Evolutionary conservation across 2,329 filamentous ascomycete genomes (phyloP).

Genomic region (Colletotrichum viniferum): DNA sequence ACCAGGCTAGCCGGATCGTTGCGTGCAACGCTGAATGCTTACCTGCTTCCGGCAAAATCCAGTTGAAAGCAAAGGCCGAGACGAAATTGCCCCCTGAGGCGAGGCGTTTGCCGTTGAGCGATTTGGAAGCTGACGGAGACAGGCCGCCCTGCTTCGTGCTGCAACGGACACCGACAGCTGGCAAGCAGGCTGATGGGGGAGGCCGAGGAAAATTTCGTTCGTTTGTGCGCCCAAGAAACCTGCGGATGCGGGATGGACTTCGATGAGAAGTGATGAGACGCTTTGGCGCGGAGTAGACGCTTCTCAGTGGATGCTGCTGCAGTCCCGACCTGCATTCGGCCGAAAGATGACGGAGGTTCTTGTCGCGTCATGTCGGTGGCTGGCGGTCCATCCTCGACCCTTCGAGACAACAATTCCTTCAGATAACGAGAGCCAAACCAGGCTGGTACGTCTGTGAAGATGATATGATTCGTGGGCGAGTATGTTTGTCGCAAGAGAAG

Average conservation of each 20-base stretch:
- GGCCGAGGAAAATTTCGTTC: not conserved
- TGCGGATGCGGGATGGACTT: not conserved
- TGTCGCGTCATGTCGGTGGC: not conserved
- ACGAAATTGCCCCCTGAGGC: not conserved
- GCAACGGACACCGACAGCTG: not conserved
- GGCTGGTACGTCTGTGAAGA: not conserved
- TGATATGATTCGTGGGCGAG: not conserved
- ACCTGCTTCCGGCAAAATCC: not conserved
- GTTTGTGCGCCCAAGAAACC: not conserved
- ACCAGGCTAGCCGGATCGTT: constrained; percentile 1
- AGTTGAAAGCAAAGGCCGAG: not conserved
- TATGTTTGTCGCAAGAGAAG: not conserved
- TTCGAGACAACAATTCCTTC: not conserved
- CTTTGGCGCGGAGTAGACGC: not conserved
- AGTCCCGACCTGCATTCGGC: not conserved
- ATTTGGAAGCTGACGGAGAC: not conserved
- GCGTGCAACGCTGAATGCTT: constrained; percentile 1
- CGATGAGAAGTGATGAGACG: not conserved
- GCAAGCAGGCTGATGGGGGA: not conserved
- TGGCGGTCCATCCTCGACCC: not conserved
- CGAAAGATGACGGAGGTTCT: not conserved
- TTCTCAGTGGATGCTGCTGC: not conserved
- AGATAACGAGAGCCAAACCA: not conserved
- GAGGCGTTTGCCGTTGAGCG: not conserved
- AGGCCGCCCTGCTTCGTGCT: not conserved